These are phyloP conservation scores for Cichorium intybus DNA, from an alignment of 140 eudicot species.

Conservation along the genomic window DNA sequence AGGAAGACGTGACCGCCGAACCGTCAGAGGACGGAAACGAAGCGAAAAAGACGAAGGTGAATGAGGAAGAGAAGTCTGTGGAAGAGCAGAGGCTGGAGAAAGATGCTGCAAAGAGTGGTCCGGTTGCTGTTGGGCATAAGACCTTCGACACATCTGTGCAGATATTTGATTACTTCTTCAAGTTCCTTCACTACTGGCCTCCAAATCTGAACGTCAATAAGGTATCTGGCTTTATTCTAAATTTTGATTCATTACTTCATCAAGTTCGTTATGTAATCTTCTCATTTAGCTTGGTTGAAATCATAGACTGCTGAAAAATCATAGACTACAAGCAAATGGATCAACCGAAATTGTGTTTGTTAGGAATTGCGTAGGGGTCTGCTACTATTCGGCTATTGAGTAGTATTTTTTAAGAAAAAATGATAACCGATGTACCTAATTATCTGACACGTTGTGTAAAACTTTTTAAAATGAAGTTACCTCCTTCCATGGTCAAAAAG, in stretches of 20 bases:
- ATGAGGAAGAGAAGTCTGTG: conserved; percentile 40
- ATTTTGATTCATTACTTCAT: not conserved
- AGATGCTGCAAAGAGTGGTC: conserved; percentile 22
- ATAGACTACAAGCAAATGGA: not conserved
- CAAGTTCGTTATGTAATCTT: not conserved
- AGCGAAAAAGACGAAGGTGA: conserved; percentile 39
- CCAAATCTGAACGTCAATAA: conserved; percentile 65
- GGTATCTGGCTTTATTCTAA: conserved; percentile 30
- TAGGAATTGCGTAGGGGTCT: too few species aligned
- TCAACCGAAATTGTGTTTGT: not conserved
- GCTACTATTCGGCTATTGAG: too few species aligned
- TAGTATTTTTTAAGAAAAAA: too few species aligned
- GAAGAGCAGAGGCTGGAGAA: conserved; percentile 49
- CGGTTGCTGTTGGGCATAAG: conserved; percentile 54
- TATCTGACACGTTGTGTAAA: too few species aligned
- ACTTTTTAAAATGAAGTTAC: too few species aligned
- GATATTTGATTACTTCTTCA: conserved; percentile 67
- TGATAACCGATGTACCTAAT: too few species aligned
- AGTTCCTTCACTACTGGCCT: conserved; percentile 72
- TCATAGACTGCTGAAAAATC: too few species aligned
- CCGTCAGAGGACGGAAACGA: conserved; percentile 30
- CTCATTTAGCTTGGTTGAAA: too few species aligned
- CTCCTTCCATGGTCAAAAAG: too few species aligned
- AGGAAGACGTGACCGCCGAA: conserved; percentile 39
- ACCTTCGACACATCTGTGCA: conserved; percentile 49